A percentile compares a stretch with the other conserved stretches of the same genome.
These are phyloP conservation scores for Erodium moschatum DNA, from an alignment of 441 rosid genomes.

Conservation along the genomic window DNA sequence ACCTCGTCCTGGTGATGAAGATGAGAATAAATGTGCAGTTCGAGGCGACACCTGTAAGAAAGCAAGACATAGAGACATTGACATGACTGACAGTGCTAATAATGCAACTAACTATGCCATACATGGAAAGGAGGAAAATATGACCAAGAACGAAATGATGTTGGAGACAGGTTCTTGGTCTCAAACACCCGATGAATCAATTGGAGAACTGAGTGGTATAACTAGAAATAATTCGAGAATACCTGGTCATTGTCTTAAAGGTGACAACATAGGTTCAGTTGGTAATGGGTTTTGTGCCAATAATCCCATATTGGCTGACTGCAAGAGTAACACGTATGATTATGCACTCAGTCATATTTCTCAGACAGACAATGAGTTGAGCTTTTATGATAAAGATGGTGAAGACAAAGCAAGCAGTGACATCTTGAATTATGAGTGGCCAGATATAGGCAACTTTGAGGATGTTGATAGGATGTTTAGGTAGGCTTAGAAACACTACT, in stretches of 20 bases:
- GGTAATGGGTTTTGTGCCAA: constrained; percentile 32
- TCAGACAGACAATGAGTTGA: constrained; percentile 10
- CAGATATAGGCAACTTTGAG: constrained; percentile 78
- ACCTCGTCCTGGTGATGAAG: constrained; percentile 38
- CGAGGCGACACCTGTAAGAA: constrained; percentile 36
- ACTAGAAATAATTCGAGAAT: constrained; percentile 35
- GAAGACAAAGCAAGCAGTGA: constrained; percentile 7
- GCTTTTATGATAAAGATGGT: constrained; percentile 10
- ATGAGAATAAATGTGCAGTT: constrained; percentile 30
- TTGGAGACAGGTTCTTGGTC: constrained; percentile 50
- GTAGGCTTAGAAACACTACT: constrained; percentile 28
- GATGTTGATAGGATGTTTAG: constrained; percentile 87
- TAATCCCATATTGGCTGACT: constrained; percentile 39
- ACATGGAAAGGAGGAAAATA: constrained; percentile 30
- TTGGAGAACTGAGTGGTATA: constrained; percentile 34
- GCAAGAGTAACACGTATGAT: constrained; percentile 30
- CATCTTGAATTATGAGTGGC: constrained; percentile 65
- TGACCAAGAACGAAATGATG: constrained; percentile 41
- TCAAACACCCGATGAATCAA: constrained; percentile 32
- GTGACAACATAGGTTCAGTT: constrained; percentile 22
- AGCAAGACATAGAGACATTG: constrained; percentile 35
- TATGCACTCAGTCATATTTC: constrained; percentile 21
- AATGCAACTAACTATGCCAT: constrained; percentile 25
- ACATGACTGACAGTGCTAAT: constrained; percentile 28
- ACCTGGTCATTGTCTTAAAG: constrained; percentile 15